Conservation (phyloP, 805 yeast genomes). For the Lipomyces yamanashiensis region DNA sequence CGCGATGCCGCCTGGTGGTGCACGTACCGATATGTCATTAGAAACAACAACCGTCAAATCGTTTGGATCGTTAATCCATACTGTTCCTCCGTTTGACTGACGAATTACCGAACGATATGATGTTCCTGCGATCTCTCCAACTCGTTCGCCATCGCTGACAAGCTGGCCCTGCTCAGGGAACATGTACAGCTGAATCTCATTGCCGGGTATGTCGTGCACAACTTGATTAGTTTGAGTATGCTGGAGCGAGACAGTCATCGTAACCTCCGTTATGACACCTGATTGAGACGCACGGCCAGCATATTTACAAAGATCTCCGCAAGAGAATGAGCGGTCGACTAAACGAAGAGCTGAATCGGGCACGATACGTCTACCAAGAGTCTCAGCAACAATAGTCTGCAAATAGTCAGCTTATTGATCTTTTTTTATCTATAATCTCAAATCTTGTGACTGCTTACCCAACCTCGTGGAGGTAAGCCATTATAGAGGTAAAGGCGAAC, state of each 20-base stretch:
- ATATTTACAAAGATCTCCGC: conserved; percentile 32
- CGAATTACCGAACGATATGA: conserved; percentile 20
- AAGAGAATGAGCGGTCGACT: conserved; percentile 31
- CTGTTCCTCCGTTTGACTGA: conserved; percentile 25
- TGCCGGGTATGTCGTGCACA: conserved; percentile 25
- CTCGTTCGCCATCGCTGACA: conserved; percentile 25
- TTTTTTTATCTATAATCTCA: not conserved
- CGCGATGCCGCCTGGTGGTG: conserved; percentile 33
- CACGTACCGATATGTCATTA: conserved; percentile 4
- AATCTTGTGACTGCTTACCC: conserved; percentile 26
- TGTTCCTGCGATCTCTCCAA: conserved; percentile 25
- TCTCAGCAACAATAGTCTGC: conserved; percentile 30
- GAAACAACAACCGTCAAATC: conserved; percentile 19
- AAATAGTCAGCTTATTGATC: not conserved
- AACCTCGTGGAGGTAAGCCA: conserved; percentile 36
- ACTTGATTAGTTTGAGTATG: conserved; percentile 34
- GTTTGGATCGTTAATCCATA: conserved; percentile 25
- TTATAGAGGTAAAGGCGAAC: conserved; percentile 13
- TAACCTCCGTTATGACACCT: conserved; percentile 25
- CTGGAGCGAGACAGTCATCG: conserved; percentile 31
- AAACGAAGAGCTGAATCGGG: conserved; percentile 34
- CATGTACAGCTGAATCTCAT: conserved; percentile 25
- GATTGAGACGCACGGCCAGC: conserved; percentile 25
- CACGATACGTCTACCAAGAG: conserved; percentile 22
- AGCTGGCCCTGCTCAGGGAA: conserved; percentile 32